Percentiles rank a stretch among this genome's conserved stretches.
Evolutionary conservation across 129 eudicot species (phyloP).

Genomic region (sunflower (Helianthus annuus)): HanXRQr2.0-SUNRISE NC_035445.2:71337369-71337868

Average conservation of each 20-base stretch:
- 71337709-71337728: constrained; percentile 95
- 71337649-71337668: constrained; percentile 93
- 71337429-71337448: constrained; percentile 12
- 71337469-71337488: background rate
- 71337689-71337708: constrained; percentile 84
- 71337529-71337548: constrained; percentile 30
- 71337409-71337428: background rate
- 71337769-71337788: background rate
- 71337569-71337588: constrained; percentile 71
- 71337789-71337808: background rate
- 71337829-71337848: constrained; percentile 38
- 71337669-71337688: constrained; percentile 74
- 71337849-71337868: constrained; percentile 90
- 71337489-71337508: background rate
- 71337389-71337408: constrained; percentile 8
- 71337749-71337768: constrained; percentile 69
- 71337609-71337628: constrained; percentile 99
- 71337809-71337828: background rate
- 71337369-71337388: constrained; percentile 93
- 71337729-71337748: constrained; percentile 81
- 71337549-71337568: constrained; percentile 92
- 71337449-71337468: constrained; percentile 6
- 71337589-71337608: constrained; percentile 88
- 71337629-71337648: constrained; percentile 99
- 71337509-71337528: constrained; percentile 9